A percentile compares a stretch with the other conserved stretches of the same genome.
Conservation (phyloP, 23 red algal species). For the Gracilaria gracilis region DNA sequence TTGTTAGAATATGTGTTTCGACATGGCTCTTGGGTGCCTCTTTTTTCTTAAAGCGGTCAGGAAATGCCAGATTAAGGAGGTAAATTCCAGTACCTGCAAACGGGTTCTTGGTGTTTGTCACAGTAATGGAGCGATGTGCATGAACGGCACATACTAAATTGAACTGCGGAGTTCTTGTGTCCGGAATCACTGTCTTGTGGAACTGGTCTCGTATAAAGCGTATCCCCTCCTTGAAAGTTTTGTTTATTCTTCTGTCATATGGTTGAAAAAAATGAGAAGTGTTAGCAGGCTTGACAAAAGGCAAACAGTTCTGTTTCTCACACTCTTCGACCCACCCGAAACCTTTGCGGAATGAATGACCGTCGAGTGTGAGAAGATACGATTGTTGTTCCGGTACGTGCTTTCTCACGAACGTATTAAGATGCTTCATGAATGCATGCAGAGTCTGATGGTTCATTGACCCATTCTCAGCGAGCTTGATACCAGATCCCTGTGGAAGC, state of each 20-base stretch:
- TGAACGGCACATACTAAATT: too few species aligned
- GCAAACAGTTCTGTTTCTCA: neutral
- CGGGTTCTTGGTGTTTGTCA: neutral
- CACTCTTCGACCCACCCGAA: constrained; percentile 44
- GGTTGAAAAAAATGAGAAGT: too few species aligned
- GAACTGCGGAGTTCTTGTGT: constrained; percentile 24
- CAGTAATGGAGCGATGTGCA: constrained; percentile 5
- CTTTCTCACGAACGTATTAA: neutral
- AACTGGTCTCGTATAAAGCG: constrained; percentile 19
- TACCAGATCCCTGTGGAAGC: constrained; percentile 12
- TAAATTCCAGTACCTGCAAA: constrained; percentile 19
- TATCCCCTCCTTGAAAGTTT: constrained; percentile 23
- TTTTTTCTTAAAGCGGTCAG: constrained; percentile 16
- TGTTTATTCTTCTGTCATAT: constrained; percentile 27
- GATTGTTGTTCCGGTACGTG: neutral
- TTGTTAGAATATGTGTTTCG: neutral
- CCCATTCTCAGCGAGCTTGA: constrained; percentile 34
- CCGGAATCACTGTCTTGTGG: neutral
- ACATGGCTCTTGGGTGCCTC: neutral
- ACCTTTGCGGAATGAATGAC: constrained; percentile 30
- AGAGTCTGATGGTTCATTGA: constrained; percentile 23
- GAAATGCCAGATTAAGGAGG: constrained; percentile 5
- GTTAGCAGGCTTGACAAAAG: constrained; percentile 9
- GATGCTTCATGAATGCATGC: constrained; percentile 8
- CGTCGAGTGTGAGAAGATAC: constrained; percentile 16